Conservation (phyloP, 768 basidiomycete genomes). For the Hortiboletus campestris region DNA sequence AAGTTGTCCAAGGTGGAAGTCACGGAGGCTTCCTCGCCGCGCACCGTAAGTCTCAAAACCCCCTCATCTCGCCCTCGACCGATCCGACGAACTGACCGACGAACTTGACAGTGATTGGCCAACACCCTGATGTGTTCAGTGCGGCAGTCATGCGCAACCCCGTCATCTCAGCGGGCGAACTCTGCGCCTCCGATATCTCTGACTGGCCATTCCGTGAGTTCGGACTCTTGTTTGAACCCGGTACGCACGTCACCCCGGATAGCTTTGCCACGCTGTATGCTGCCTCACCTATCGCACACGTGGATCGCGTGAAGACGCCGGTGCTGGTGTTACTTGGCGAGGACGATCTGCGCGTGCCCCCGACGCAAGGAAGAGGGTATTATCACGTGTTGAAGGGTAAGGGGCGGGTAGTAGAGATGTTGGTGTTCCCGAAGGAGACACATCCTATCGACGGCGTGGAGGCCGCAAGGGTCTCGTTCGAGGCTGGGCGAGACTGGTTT, state of each 20-base stretch:
- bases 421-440: conserved; percentile 58
- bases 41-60: conserved; percentile 44
- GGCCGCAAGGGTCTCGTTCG: conserved; percentile 50
- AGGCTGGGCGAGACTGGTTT: conserved; percentile 54
- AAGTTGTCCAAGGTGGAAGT: conserved; percentile 61
- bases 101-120: conserved; percentile 51
- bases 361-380: conserved; percentile 58
- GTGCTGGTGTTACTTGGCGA: conserved; percentile 61
- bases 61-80: background rate
- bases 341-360: conserved; percentile 59
- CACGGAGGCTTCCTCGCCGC: conserved; percentile 68
- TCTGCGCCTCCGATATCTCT: conserved; percentile 60
- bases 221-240: conserved; percentile 33
- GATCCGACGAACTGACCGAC: background rate
- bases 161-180: conserved; percentile 59
- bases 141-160: conserved; percentile 69
- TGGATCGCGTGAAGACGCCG: conserved; percentile 48
- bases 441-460: conserved; percentile 68
- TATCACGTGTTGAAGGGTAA: conserved; percentile 63
- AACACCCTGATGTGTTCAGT: conserved; percentile 57
- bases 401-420: conserved; percentile 49
- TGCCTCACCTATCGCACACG: conserved; percentile 56
- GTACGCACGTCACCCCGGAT: conserved; percentile 42
- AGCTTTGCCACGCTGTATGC: conserved; percentile 43
- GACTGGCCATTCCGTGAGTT: conserved; percentile 59